Base-by-base conservation (phyloP, 1,139 yeast genomes). In the Yarrowia galli region DNA sequence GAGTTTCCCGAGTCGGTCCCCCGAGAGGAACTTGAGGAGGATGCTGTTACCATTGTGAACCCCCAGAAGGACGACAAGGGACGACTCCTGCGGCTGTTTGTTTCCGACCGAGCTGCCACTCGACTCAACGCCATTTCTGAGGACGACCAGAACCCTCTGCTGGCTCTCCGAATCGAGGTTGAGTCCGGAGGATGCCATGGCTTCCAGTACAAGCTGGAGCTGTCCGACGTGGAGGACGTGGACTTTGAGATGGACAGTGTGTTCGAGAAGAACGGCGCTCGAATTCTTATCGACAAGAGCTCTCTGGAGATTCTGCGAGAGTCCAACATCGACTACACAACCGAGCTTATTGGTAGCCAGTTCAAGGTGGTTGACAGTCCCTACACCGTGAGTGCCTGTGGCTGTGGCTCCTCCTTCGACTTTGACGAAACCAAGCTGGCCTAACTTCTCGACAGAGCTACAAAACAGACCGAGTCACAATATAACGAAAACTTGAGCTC, bases 151-250 rank as follows among this genome's bases (percentile, higher is more conserved):
- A 84, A 88, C 68, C 85, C 87, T 0, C 80, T 87, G 63, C 75
- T 88, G n/a, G 91, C 91, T 0, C 80, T 95, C 53, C 81, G 89
- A 65, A 85, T 96, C 8, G 80, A 84, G n/a, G 98, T 96, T 7
- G 98, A 93, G 73, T 90, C 97, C 74, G 99, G 99, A 8, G 99
- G 99, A 3, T 96, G 99, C 77, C 99, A 95, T 77, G 99, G 99
- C 36, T 96, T 92, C 78, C 99, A 95, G 77, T 95, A 95, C 75
- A 85, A 89, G 71, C 81, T 95, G 74, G 84, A 87, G 69, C 81
- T 93, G 66, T 83, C 88, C 7, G 83, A 84, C 67, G 77, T 83
- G 54, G 75, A 79, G 12, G 82, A 83, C 60, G 74, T 81, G 58
- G 79, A 83, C 20, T 74, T 73, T 9, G 75, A 76, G 0, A 85